These are phyloP conservation scores for Trichothecium roseum DNA, from an alignment of 2,329 filamentous ascomycete species.

Conservation along the genomic window DNA sequence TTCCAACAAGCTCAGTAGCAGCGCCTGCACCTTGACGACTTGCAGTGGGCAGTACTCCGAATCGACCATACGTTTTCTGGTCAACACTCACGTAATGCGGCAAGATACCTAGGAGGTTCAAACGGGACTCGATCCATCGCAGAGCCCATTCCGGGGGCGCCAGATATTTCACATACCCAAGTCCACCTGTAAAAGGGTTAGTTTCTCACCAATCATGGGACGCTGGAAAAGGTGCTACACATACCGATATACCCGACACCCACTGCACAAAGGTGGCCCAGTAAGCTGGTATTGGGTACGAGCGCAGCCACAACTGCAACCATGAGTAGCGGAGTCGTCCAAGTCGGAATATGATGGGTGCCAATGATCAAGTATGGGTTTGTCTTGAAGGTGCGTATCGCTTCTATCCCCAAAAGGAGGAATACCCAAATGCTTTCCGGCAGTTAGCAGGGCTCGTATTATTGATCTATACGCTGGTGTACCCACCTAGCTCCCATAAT, in stretches of 20 bases:
- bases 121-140: conserved; percentile 77
- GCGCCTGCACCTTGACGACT: conserved; percentile 28
- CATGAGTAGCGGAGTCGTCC: conserved; percentile 76
- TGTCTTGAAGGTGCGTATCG: conserved; percentile 71
- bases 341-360: conserved; percentile 69
- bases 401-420: conserved; percentile 72
- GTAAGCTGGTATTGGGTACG: conserved; percentile 69
- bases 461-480: not conserved
- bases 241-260: conserved; percentile 76
- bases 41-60: conserved; percentile 69
- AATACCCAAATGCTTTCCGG: conserved; percentile 79
- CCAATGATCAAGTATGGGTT: conserved; percentile 66
- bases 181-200: conserved; percentile 46
- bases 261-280: conserved; percentile 82
- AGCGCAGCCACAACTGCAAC: conserved; percentile 66
- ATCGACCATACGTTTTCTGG: conserved; percentile 89
- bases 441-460: conserved; percentile 2
- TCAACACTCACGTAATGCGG: conserved; percentile 92
- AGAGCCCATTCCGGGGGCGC: conserved; percentile 82
- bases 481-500: conserved; percentile 73
- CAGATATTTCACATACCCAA: conserved; percentile 82
- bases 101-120: conserved; percentile 73
- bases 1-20: conserved; percentile 49
- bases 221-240: conserved; percentile 17
- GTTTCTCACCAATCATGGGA: not conserved